Base-by-base conservation (phyloP, 805 yeast species). In the Suhomyces kilbournensis region DNA sequence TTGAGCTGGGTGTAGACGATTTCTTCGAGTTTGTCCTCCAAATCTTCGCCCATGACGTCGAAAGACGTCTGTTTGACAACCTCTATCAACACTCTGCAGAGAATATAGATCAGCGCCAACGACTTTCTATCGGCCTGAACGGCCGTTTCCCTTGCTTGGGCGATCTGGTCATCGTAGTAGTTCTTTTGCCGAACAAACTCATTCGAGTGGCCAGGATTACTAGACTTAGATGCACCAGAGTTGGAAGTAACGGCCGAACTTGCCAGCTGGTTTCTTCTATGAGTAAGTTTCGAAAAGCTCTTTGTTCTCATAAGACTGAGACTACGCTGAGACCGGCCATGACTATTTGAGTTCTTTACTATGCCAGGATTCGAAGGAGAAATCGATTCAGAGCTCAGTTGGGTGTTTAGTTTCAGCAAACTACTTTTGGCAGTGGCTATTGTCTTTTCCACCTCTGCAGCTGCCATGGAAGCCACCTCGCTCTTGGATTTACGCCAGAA, bases 401-500 rank as follows among this genome's bases (percentile, higher is more conserved):
- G 32, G 6, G 32, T 20, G 44, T 26, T 26, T 8, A 45, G 35
- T 48, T 59, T 23, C 84, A 14, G 79, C 75, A 82, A 76, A 3
- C 84, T 78, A 1, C 87, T 83, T 68, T 80, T 73, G 26, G 82
- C 81, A 2, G 56, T 52, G 14, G 52, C 44, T 28, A 68, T 44
- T 2, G 63, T 63, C 44, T 66, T 63, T 40, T 75, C 79, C 14
- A 75, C 72, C 50, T 75, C 79, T 1, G 64, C 55, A 2, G 76
- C 72, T 2, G 79, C 79, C 68, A 75, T 62, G 4, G 71, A 61
- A 1, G 96, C 90, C 3, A 88, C 85, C 60, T 93, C 98, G 12
- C 96, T 85, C 67, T 94, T 94, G 1, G 93, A 83, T 66, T 93
- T 90, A 54, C 98, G 80, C 99, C 99, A 94, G 65, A 89, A 92